Conservation (phyloP, 2,329 filamentous ascomycete species). For the Aspergillus sp. region DNA sequence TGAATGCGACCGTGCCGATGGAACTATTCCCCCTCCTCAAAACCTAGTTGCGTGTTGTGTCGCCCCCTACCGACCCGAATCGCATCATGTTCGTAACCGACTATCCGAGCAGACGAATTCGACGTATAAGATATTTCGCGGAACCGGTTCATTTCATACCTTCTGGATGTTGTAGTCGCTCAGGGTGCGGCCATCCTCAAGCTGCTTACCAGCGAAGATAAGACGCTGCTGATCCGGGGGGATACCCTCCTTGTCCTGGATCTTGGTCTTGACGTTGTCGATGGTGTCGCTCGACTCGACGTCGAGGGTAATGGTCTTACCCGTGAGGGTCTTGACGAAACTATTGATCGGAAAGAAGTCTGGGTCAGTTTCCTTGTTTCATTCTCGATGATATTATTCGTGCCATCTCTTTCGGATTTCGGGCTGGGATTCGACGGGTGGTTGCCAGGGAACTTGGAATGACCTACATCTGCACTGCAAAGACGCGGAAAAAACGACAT, state of each 20-base stretch:
- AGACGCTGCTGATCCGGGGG: conserved; percentile 97
- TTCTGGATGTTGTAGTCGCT: conserved; percentile 99
- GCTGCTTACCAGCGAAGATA: conserved; percentile 99
- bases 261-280: conserved; percentile 99
- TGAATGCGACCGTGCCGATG: conserved; percentile 3
- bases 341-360: conserved; percentile 50
- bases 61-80: background rate
- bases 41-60: background rate
- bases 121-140: background rate
- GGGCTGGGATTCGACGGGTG: conserved; percentile 5
- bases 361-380: conserved; percentile 27
- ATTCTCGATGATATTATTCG: background rate
- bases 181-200: conserved; percentile 95
- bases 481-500: conserved; percentile 33
- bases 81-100: conserved; percentile 4
- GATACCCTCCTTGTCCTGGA: conserved; percentile 99
- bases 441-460: conserved; percentile 31
- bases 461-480: conserved; percentile 86
- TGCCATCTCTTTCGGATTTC: background rate
- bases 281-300: conserved; percentile 99
- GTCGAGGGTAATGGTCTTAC: conserved; percentile 99
- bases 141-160: conserved; percentile 56
- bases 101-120: conserved; percentile 6
- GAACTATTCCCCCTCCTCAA: background rate
- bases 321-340: conserved; percentile 99